Conservation (phyloP, 192 early-diverging fungal species). For the Phlyctochytrium bullatum region DNA sequence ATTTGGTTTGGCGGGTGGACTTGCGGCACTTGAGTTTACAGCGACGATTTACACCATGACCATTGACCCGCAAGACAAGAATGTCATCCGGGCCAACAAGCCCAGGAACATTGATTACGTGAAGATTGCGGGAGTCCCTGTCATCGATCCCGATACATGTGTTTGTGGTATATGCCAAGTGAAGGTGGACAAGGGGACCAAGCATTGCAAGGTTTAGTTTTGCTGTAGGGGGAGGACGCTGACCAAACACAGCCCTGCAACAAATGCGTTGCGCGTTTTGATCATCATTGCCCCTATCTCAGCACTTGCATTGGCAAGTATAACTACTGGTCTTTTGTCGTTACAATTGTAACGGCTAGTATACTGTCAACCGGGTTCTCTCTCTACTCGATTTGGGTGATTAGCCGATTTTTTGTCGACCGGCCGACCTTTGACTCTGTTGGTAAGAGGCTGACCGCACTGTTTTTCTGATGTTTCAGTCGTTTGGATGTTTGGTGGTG, state of each 20-base stretch:
- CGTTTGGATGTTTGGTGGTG: neutral
- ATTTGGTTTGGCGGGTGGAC: conserved; percentile 10
- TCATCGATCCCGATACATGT: conserved; percentile 42
- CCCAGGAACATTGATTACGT: conserved; percentile 45
- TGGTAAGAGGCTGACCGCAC: conserved; percentile 1
- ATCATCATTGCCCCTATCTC: conserved; percentile 52
- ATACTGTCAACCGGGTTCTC: conserved; percentile 16
- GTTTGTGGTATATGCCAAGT: conserved; percentile 51
- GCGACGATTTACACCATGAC: conserved; percentile 36
- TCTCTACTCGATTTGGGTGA: conserved; percentile 21
- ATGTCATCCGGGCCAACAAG: conserved; percentile 22
- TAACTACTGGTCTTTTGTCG: conserved; percentile 44
- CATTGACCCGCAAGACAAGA: conserved; percentile 39
- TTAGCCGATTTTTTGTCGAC: conserved; percentile 36
- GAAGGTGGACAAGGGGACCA: conserved; percentile 31
- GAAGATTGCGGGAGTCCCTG: conserved; percentile 42
- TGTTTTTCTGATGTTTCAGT: neutral
- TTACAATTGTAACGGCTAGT: conserved; percentile 16
- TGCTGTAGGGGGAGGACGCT: conserved; percentile 1
- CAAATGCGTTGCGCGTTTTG: conserved; percentile 51
- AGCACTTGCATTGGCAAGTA: conserved; percentile 42
- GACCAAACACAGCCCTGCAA: conserved; percentile 39
- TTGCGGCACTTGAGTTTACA: conserved; percentile 17
- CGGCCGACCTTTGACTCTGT: conserved; percentile 6
- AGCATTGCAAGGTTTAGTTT: conserved; percentile 46